Percentiles rank a stretch among this genome's conserved stretches.
Conservation (phyloP, 2,329 filamentous ascomycete genomes). For the Fusarium tanahbumbuense region DNA sequence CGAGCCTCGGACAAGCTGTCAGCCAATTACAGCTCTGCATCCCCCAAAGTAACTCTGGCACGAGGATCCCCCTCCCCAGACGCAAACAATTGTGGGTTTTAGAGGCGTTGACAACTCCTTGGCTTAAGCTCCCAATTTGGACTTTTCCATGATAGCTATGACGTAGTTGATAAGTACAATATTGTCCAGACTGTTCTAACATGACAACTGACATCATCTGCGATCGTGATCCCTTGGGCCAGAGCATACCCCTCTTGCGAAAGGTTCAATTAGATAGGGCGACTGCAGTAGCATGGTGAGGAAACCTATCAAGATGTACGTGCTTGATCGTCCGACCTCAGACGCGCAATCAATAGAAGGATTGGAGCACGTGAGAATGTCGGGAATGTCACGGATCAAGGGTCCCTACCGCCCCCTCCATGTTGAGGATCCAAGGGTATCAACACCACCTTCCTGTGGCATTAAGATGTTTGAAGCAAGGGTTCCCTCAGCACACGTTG, state of each 20-base stretch:
- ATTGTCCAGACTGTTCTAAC: conserved; percentile 5
- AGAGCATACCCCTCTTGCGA: background rate
- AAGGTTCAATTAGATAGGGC: conserved; percentile 18
- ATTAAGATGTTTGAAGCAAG: conserved; percentile 9
- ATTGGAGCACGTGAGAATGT: conserved; percentile 11
- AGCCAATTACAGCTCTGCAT: conserved; percentile 20
- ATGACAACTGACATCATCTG: conserved; percentile 31
- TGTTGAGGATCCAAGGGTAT: conserved; percentile 25
- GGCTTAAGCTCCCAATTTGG: conserved; percentile 24
- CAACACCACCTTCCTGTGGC: conserved; percentile 29
- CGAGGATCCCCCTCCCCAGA: conserved; percentile 21
- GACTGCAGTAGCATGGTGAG: background rate
- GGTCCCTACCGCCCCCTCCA: conserved; percentile 31
- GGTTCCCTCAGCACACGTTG: background rate
- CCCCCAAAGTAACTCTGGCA: background rate
- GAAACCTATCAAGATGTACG: conserved; percentile 18
- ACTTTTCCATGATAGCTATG: conserved; percentile 24
- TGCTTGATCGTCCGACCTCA: background rate
- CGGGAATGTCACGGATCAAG: conserved; percentile 22
- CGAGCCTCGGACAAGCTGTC: conserved; percentile 14
- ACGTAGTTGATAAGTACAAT: conserved; percentile 23
- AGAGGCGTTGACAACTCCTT: conserved; percentile 20
- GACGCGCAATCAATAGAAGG: background rate
- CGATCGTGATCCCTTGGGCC: conserved; percentile 21
- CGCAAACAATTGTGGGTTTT: conserved; percentile 21